Evolutionary conservation across 106 monocot species (phyloP), one percentile per base, ranked within the genome.

Genomic region (Dendrobium nobile): DNA sequence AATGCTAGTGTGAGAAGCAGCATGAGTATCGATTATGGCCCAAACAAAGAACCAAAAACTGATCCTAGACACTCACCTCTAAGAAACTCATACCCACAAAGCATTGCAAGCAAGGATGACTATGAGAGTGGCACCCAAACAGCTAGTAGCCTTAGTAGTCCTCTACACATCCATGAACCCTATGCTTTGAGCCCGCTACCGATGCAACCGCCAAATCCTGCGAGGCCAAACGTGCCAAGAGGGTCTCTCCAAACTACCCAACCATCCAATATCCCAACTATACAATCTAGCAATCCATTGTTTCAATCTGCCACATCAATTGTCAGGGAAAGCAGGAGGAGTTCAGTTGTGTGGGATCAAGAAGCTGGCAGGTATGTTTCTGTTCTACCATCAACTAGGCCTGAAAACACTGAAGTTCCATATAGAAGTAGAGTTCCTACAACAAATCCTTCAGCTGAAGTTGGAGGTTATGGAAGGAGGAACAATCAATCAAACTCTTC

Each of bases 291-390:
- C 16, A 85, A 73, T 20, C 92, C 95, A 22, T 74, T 95, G 81
- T 95, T 92, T 73, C 90, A 92, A 11, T 78, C 90, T 13, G 82
- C 84, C n/a, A 80, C 85, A 31, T 74, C 88, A n/a, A 54, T 82
- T 72, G 47, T 82, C 77, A 85, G 90, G 81, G 93, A 94, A 17
- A 86, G 47, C 65, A 86, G 84, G 47, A 92, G 83, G 73, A 77
- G 89, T 4, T 99, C 93, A 0, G 98, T 99, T 27, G 87, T 99
- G 42, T 99, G 98, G 98, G 98, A 99, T 73, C 95, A 87, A 82
- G 95, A 99, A 79, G 92, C 98, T 37, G 98, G 98, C 3, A 86
- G 98, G 28, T 99, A 93, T 47, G 86, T 95, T 4, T 99, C 98
- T 9, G 91, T 93, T 9, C 67, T 87, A 7, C 47, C 86, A 37